A percentile compares a stretch with the other conserved stretches of the same genome.
These are phyloP conservation scores for Fusarium sacchari DNA, from an alignment of 2,329 filamentous ascomycete genomes.

Conservation along the genomic window DNA sequence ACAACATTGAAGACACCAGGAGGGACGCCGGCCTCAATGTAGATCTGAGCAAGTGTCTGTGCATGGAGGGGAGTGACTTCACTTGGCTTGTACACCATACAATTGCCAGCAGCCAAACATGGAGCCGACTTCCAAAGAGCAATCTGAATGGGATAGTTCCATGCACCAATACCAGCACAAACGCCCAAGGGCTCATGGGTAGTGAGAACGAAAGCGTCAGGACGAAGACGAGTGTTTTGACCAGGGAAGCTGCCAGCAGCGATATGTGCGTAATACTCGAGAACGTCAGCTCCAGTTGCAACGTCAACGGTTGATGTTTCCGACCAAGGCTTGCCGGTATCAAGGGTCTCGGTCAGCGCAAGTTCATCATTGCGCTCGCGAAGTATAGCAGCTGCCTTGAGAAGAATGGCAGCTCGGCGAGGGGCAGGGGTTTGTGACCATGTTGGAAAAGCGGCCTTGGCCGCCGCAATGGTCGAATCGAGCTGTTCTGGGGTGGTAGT, in stretches of 20 bases:
- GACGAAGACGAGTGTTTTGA: conserved; percentile 77
- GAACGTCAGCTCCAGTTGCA: conserved; percentile 82
- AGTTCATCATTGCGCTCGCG: conserved; percentile 82
- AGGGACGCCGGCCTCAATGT: conserved; percentile 81
- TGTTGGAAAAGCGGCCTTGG: conserved; percentile 74
- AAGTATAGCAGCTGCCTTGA: conserved; percentile 78
- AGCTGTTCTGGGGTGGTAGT: conserved; percentile 73
- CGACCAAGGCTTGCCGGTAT: conserved; percentile 86
- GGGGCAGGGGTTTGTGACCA: conserved; percentile 83
- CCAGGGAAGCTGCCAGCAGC: conserved; percentile 84
- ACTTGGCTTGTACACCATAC: conserved; percentile 91
- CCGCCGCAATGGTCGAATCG: conserved; percentile 77
- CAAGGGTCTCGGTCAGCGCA: conserved; percentile 80
- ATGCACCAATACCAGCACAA: conserved; percentile 87
- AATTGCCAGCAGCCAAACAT: conserved; percentile 86
- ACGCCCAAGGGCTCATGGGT: conserved; percentile 85
- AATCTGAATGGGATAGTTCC: conserved; percentile 94
- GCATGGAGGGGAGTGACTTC: conserved; percentile 89
- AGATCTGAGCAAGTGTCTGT: conserved; percentile 78
- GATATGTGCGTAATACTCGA: conserved; percentile 87
- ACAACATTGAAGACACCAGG: conserved; percentile 88
- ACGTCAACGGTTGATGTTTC: conserved; percentile 89
- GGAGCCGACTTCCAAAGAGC: conserved; percentile 90
- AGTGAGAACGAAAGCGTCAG: conserved; percentile 84
- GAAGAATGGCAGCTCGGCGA: conserved; percentile 79